Conservation (phyloP, 1,284 basidiomycete genomes). For the Anthracocystis walkeri region DNA sequence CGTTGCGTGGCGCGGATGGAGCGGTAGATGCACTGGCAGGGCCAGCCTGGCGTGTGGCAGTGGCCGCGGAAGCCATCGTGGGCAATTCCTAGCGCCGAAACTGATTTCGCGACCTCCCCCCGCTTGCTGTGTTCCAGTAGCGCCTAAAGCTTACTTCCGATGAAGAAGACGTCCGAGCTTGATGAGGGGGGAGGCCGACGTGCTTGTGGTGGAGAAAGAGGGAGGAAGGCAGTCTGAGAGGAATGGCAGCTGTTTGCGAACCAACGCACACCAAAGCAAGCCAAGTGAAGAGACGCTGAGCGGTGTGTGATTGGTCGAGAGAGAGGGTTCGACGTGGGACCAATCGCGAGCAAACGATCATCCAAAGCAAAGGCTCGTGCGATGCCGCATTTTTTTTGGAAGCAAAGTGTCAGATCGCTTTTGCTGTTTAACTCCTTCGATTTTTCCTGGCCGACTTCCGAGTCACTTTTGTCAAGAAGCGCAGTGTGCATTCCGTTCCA, state of each 20-base stretch:
- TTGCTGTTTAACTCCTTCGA: background rate
- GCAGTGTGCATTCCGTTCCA: conserved; percentile 14
- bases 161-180: background rate
- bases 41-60: conserved; percentile 29
- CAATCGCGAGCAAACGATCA: conserved; percentile 9
- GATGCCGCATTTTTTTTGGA: background rate
- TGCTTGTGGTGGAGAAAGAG: background rate
- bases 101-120: conserved; percentile 18
- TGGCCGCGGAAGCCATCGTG: conserved; percentile 34
- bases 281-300: background rate
- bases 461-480: conserved; percentile 11
- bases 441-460: conserved; percentile 29
- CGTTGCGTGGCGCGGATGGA: background rate
- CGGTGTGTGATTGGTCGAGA: conserved; percentile 12
- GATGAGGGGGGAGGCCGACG: conserved; percentile 20
- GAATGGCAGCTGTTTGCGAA: background rate
- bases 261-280: background rate
- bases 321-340: background rate
- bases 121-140: conserved; percentile 4
- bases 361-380: conserved; percentile 25
- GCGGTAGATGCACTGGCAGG: conserved; percentile 7
- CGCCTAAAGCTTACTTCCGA: background rate
- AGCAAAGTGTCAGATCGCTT: conserved; percentile 12
- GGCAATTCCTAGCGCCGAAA: background rate
- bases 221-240: too few relatives aligned